Conservation (phyloP, 139 green algal genomes). For the Chlorella sp. region DNA sequence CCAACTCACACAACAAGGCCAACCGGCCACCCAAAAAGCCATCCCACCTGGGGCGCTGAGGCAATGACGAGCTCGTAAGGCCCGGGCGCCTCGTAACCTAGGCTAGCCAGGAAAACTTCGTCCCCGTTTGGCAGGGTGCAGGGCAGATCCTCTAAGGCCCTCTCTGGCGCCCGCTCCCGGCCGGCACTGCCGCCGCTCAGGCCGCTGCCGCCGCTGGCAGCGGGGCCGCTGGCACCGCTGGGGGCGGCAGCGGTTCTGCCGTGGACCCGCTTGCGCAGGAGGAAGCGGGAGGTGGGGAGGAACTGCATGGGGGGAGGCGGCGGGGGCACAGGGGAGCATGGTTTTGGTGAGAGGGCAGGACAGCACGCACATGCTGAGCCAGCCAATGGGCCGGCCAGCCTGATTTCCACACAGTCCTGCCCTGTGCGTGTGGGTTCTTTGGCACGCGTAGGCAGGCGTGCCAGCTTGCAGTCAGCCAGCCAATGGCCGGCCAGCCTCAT, state of each 20-base stretch:
- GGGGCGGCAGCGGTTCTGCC: not conserved
- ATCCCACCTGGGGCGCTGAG: not conserved
- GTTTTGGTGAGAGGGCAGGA: no score
- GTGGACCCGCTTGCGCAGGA: constrained; percentile 10
- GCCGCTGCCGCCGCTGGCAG: not conserved
- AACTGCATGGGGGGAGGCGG: not conserved
- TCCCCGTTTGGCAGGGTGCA: not conserved
- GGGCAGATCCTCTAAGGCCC: constrained; percentile 7
- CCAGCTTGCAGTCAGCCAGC: no score
- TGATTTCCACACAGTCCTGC: no score
- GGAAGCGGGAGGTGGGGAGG: constrained; percentile 18
- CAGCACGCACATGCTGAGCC: no score
- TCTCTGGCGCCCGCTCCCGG: no score
- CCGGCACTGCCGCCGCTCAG: not conserved
- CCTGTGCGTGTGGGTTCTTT: no score
- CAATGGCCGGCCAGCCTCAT: no score
- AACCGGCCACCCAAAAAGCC: not conserved
- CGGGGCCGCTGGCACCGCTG: not conserved
- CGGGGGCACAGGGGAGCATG: not conserved
- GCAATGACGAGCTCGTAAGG: constrained; percentile 33
- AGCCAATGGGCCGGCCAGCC: no score
- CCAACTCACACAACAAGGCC: not conserved
- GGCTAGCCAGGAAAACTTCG: constrained; percentile 26
- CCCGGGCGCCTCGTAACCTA: constrained; percentile 22
- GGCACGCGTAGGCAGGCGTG: no score